phyloP scores from a whole-genome alignment of 257 asterid genomes.

The Fraxinus cuspidata region DNA sequence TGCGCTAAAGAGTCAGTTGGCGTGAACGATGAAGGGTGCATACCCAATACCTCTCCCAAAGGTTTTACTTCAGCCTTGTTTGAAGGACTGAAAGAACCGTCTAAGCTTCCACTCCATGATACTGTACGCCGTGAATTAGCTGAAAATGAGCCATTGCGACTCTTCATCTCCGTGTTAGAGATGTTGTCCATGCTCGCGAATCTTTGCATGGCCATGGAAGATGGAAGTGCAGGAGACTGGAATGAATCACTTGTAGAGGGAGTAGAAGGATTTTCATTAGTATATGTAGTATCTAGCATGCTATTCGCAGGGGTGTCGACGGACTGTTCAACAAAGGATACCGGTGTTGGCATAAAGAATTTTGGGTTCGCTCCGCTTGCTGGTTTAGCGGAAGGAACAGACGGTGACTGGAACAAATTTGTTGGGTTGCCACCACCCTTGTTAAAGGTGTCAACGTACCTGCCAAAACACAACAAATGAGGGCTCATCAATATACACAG shows the following conservation, averaged over 20 bases:
- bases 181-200: conserved; percentile 74
- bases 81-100: conserved; percentile 46
- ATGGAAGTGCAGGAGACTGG: conserved; percentile 36
- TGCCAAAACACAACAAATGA: conserved; percentile 25
- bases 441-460: conserved; percentile 52
- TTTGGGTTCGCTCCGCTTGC: conserved; percentile 52
- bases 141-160: conserved; percentile 37
- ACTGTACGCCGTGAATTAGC: conserved; percentile 67
- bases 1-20: conserved; percentile 34
- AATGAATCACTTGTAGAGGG: conserved; percentile 37
- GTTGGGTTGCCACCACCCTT: conserved; percentile 44
- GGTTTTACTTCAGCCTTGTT: conserved; percentile 30
- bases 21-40: conserved; percentile 28
- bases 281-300: conserved; percentile 34
- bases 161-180: conserved; percentile 34
- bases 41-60: conserved; percentile 38
- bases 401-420: conserved; percentile 63
- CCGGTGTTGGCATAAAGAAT: conserved; percentile 76
- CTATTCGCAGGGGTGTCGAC: conserved; percentile 31
- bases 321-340: conserved; percentile 47
- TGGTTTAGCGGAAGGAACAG: conserved; percentile 60
- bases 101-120: conserved; percentile 88
- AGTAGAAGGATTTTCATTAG: conserved; percentile 40
- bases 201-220: conserved; percentile 55
- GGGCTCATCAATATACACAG: neutral